Percentiles rank a stretch among this genome's conserved stretches.
Conservation (phyloP, 208 protist genomes). For the Leptomonas pyrrhocoris region DNA sequence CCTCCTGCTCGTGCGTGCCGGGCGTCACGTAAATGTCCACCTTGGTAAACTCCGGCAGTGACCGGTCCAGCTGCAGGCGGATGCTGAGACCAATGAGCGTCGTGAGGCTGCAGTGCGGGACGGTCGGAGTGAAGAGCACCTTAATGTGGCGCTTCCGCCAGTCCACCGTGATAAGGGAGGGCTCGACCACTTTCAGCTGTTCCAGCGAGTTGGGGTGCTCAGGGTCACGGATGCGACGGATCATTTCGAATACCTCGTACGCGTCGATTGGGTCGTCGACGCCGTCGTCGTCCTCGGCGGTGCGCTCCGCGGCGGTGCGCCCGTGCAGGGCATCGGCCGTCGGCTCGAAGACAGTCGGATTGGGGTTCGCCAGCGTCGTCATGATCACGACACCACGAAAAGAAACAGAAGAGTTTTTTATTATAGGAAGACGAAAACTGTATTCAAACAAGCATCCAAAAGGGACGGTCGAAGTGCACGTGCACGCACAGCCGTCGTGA, state of each 20-base stretch:
- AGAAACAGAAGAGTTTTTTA: too few species aligned
- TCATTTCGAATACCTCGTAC: constrained; percentile 95
- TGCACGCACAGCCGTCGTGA: too few species aligned
- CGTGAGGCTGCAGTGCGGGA: constrained; percentile 98
- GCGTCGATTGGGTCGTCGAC: constrained; percentile 90
- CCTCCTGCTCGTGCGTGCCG: constrained; percentile 94
- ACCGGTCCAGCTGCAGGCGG: constrained; percentile 94
- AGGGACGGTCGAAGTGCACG: too few species aligned
- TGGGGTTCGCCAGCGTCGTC: constrained; percentile 71
- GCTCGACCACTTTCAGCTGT: constrained; percentile 96
- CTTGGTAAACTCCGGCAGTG: constrained; percentile 95
- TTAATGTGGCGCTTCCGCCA: constrained; percentile 66
- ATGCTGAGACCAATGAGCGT: constrained; percentile 98
- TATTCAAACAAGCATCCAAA: too few species aligned
- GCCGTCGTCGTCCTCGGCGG: constrained; percentile 60
- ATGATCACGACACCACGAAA: too few species aligned
- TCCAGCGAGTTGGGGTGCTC: constrained; percentile 99
- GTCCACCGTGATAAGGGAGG: constrained; percentile 90
- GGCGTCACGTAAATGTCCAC: constrained; percentile 92
- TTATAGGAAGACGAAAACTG: too few species aligned
- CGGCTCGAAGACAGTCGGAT: constrained; percentile 57
- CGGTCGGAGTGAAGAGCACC: constrained; percentile 98
- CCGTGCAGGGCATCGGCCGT: constrained; percentile 6
- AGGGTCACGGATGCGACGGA: constrained; percentile 97
- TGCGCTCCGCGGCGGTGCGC: constrained; percentile 46